These are phyloP conservation scores for Termitomyces sp. DNA, from an alignment of 768 basidiomycete species.

Conservation along the genomic window DNA sequence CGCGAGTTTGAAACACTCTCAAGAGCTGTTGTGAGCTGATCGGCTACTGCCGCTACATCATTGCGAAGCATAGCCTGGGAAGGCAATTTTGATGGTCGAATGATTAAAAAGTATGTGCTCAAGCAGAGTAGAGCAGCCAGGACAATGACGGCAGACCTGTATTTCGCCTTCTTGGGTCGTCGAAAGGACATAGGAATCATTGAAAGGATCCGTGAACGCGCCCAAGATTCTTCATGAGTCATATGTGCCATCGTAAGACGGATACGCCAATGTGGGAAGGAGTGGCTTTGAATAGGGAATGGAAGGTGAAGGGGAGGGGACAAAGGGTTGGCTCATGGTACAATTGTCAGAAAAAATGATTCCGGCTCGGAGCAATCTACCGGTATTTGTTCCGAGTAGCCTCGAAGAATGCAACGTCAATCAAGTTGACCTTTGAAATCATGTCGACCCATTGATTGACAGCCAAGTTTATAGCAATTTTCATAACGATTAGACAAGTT, in stretches of 20 bases:
- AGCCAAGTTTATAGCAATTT: no score
- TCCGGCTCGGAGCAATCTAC: not conserved
- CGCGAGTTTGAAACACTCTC: constrained; percentile 32
- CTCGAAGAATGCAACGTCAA: not conserved
- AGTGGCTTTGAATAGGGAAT: not conserved
- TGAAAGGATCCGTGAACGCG: constrained; percentile 14
- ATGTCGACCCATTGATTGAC: no score
- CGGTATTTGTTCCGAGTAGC: no score
- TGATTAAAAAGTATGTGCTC: constrained; percentile 51
- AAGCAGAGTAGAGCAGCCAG: constrained; percentile 46
- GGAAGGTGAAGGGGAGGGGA: not conserved
- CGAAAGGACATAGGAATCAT: constrained; percentile 19
- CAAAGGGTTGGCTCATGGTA: not conserved
- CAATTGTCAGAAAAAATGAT: not conserved
- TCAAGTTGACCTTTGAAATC: no score
- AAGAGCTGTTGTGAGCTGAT: constrained; percentile 29
- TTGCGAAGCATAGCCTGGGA: constrained; percentile 28
- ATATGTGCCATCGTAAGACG: constrained; percentile 22
- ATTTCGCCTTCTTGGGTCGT: constrained; percentile 41
- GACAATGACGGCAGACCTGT: constrained; percentile 49
- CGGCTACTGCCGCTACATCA: constrained; percentile 20
- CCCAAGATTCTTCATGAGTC: constrained; percentile 23
- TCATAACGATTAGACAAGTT: no score
- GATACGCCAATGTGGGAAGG: not conserved
- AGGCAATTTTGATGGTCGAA: constrained; percentile 36